These are phyloP conservation scores for Penicillium sp. DNA, from an alignment of 2,329 filamentous ascomycete species.

Conservation along the genomic window DNA sequence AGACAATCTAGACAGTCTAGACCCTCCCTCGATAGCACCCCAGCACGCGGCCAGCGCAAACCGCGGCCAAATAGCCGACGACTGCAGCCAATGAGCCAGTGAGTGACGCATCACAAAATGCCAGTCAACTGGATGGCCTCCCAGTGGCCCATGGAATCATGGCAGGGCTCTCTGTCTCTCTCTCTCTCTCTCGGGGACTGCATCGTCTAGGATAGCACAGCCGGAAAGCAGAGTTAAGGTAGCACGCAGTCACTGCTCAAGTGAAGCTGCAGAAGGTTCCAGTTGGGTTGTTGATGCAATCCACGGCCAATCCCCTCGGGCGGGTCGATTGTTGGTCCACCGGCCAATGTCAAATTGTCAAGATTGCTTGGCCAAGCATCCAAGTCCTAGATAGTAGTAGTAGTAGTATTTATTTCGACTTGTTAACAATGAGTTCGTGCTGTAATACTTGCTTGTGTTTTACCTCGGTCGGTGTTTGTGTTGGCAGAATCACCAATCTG, in stretches of 20 bases:
- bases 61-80: constrained; percentile 7
- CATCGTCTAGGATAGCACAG: not conserved
- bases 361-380: not conserved
- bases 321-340: constrained; percentile 14
- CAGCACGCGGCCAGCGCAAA: not conserved
- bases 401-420: not conserved
- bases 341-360: not conserved
- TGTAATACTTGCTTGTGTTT: no score
- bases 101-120: not conserved
- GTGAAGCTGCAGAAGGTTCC: not conserved
- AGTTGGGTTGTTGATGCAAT: not conserved
- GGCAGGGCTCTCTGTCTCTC: no score
- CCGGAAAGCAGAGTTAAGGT: not conserved
- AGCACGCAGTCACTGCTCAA: not conserved
- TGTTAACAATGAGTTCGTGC: no score
- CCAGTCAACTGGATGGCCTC: not conserved
- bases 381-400: not conserved
- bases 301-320: not conserved
- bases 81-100: not conserved
- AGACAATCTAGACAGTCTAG: constrained; percentile 9
- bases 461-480: no score
- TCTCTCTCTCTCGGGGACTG: not conserved
- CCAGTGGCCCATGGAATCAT: not conserved
- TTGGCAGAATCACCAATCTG: not conserved
- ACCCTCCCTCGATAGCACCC: constrained; percentile 13